phyloP scores from a whole-genome alignment of 1,139 yeast genomes.

The Kodamaea sp. region DNA sequence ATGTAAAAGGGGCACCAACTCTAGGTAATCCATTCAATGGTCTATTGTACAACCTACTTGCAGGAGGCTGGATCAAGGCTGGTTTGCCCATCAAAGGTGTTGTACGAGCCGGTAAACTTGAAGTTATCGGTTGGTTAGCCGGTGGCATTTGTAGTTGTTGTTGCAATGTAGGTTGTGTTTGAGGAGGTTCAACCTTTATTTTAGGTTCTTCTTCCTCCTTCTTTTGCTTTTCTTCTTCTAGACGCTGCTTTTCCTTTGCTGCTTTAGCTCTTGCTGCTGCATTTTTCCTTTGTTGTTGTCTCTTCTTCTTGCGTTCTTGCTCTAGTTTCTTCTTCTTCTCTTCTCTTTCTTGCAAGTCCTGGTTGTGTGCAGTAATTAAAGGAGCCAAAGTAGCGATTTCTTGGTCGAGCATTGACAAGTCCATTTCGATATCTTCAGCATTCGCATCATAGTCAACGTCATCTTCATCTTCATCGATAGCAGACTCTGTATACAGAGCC shows the following conservation, averaged over 20 bases:
- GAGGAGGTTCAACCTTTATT: too few species aligned
- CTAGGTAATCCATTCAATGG: conserved; percentile 11
- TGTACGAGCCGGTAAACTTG: conserved; percentile 9
- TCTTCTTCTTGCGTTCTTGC: conserved; percentile 22
- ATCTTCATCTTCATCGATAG: conserved; percentile 36
- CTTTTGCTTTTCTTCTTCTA: not conserved
- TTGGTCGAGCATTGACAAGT: conserved; percentile 33
- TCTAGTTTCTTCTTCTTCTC: conserved; percentile 21
- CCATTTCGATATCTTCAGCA: conserved; percentile 20
- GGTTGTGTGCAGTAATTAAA: conserved; percentile 34
- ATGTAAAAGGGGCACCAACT: conserved; percentile 1
- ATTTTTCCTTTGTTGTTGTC: conserved; percentile 14
- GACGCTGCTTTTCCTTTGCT: not conserved
- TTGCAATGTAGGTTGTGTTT: too few species aligned
- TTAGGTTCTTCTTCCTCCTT: not conserved
- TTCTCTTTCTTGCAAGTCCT: conserved; percentile 24
- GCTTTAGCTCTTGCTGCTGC: conserved; percentile 3
- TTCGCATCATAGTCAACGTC: conserved; percentile 25
- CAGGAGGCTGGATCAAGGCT: conserved; percentile 48
- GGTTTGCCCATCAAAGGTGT: conserved; percentile 43
- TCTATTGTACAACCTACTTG: conserved; percentile 31
- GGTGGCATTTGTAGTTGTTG: not conserved
- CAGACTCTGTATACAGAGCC: conserved; percentile 27
- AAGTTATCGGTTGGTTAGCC: not conserved
- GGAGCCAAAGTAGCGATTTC: conserved; percentile 43